Evolutionary conservation across 2,329 filamentous ascomycete species (phyloP), one percentile per base, ranked within the genome.

Genomic region (Xylaria hypoxylon): DNA sequence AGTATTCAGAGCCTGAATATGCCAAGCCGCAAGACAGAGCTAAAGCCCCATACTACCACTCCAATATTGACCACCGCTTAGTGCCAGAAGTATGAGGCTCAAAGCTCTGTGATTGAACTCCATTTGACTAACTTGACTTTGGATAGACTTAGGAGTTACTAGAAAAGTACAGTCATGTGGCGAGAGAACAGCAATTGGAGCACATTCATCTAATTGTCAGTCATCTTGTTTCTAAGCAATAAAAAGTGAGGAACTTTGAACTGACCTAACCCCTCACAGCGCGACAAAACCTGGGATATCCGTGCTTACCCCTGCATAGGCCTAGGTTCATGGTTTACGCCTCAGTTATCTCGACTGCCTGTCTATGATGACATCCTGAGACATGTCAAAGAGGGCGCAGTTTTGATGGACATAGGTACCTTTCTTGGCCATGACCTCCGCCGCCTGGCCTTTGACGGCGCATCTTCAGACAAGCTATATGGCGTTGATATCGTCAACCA

Each of bases 361-460:
- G 10, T 15, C 3, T 58, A 58, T 31, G 7, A 10, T 1, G 42
- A 26, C 2, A 58, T 58, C 42, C 10, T 58, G 28, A 2, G 35
- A 3, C 62, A 63, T 1, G 45, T 67, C 45, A 67, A 68, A 10
- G 40, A 26, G 0, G 68, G 68, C 40, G 67, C 47, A 1, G 62
- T n/a, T 5, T 71, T 80, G 4, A 73, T 81, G 17, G 80, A 82
- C 63, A 65, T 81, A 1, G 80, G 79, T 4, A 80, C 79, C 42
- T 79, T 78, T 65, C 76, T 81, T 31, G 79, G 74, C 0, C 79
- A 80, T 65, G 79, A 81, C 40, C 69, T 81, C 1, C 77, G 80
- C 17, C 77, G 78, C 26, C 69, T 82, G 19, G 72, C 67, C 11
- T 64, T 73, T 28, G 80, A 82, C 50, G 80, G 80, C 4, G 78